Conservation (phyloP, 306 rosid species). For the Acacia crassicarpa region DNA sequence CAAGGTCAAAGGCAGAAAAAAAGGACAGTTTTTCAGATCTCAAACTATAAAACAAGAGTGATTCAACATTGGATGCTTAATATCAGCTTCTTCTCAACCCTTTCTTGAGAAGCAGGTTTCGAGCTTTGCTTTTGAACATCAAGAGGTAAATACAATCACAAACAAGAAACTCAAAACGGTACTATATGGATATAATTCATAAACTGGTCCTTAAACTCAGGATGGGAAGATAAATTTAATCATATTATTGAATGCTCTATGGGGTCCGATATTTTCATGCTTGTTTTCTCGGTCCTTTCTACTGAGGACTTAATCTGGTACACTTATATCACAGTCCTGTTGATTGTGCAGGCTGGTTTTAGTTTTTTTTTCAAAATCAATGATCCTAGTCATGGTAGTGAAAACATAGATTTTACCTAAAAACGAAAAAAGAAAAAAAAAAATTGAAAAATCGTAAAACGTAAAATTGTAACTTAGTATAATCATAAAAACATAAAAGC, state of each 20-base stretch:
- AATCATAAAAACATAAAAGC: too few relatives aligned
- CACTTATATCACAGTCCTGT: neutral
- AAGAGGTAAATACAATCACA: neutral
- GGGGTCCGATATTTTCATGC: neutral
- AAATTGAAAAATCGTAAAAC: too few relatives aligned
- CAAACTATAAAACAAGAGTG: neutral
- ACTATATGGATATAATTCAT: neutral
- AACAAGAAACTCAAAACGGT: neutral
- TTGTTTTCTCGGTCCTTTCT: neutral
- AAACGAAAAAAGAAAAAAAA: too few relatives aligned
- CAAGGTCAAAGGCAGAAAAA: slow-evolving; percentile 1
- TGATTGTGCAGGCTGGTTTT: neutral
- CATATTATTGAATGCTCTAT: neutral
- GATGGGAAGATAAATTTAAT: neutral
- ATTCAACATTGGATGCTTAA: neutral
- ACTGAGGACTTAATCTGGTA: neutral
- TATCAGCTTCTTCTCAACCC: neutral
- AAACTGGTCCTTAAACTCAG: neutral
- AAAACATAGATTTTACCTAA: too few relatives aligned
- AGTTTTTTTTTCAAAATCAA: neutral
- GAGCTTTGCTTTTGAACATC: slow-evolving; percentile 1
- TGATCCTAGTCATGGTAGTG: too few relatives aligned
- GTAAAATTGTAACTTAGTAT: too few relatives aligned
- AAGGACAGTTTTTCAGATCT: slow-evolving; percentile 7
- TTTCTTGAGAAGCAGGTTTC: neutral